Percentiles rank a stretch among this genome's conserved stretches.
These are phyloP conservation scores for Yamadazyma songkhlaensis DNA, from an alignment of 1,139 yeast species.

Conservation along the genomic window DNA sequence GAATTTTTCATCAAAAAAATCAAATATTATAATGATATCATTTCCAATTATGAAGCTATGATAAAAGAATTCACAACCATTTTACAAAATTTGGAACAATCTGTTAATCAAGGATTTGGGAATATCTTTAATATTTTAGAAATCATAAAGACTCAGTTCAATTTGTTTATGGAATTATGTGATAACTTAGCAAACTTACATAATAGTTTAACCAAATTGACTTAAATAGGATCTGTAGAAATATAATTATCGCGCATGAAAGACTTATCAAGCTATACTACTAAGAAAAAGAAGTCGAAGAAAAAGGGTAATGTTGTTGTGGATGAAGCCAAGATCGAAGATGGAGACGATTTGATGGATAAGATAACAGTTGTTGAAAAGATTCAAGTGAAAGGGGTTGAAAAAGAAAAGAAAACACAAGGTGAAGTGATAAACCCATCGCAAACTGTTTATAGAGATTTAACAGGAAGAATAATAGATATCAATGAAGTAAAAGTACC, in stretches of 20 bases:
- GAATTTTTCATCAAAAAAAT: conserved; percentile 54
- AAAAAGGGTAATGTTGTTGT: background rate
- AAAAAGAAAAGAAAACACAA: background rate
- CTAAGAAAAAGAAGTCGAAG: conserved; percentile 4
- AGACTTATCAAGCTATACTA: conserved; percentile 16
- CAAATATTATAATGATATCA: conserved; percentile 61
- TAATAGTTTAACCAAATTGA: conserved; percentile 43
- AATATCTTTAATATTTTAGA: conserved; percentile 56
- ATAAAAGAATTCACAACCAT: conserved; percentile 66
- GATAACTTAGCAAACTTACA: conserved; percentile 89
- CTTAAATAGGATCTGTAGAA: conserved; percentile 10
- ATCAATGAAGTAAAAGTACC: conserved; percentile 15
- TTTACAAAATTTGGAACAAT: conserved; percentile 41
- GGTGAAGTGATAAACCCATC: background rate
- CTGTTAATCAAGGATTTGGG: conserved; percentile 45
- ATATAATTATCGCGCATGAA: conserved; percentile 9
- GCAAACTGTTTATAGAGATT: conserved; percentile 39
- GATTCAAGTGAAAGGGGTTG: background rate
- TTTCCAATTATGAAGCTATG: conserved; percentile 72
- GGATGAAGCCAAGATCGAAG: background rate
- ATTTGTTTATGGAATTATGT: conserved; percentile 85
- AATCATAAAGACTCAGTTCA: conserved; percentile 79
- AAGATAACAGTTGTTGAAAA: background rate
- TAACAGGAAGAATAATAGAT: conserved; percentile 37
- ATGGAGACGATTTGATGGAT: background rate